Evolutionary conservation across 2,329 filamentous ascomycete genomes (phyloP).

Genomic region (Colletotrichum truncatum): DNA sequence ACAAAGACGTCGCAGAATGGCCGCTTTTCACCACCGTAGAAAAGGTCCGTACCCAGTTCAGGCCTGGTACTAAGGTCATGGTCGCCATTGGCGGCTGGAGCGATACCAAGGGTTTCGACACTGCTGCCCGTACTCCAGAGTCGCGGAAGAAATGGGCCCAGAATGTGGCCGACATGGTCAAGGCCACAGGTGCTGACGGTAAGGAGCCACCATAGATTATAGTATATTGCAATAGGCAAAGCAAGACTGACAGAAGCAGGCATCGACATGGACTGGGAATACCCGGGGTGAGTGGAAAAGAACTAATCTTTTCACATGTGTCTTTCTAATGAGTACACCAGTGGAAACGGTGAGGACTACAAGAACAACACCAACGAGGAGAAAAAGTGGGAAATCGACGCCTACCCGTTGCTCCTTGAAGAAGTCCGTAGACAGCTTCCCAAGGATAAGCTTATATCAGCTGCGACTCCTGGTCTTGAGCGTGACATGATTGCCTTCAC

Average conservation of each 20-base stretch:
- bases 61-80: conserved; percentile 66
- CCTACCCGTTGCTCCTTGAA: conserved; percentile 68
- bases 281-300: conserved; percentile 52
- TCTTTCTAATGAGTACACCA: conserved; percentile 31
- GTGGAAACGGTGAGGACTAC: conserved; percentile 77
- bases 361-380: conserved; percentile 68
- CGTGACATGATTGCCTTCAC: conserved; percentile 76
- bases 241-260: background rate
- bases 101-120: conserved; percentile 70
- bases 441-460: conserved; percentile 66
- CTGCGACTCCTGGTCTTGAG: conserved; percentile 73
- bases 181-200: conserved; percentile 71
- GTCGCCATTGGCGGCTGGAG: conserved; percentile 82
- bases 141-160: conserved; percentile 67
- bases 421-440: conserved; percentile 68
- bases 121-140: conserved; percentile 52
- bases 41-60: conserved; percentile 58
- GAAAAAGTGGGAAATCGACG: conserved; percentile 69
- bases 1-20: conserved; percentile 51
- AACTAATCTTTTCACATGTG: background rate
- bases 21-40: conserved; percentile 63
- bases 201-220: background rate
- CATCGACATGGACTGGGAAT: conserved; percentile 72
- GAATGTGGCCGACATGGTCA: conserved; percentile 72
- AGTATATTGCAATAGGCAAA: too few relatives aligned